Conservation (phyloP, 73 alveolate genomes). For the Loxodes magnus region DNA sequence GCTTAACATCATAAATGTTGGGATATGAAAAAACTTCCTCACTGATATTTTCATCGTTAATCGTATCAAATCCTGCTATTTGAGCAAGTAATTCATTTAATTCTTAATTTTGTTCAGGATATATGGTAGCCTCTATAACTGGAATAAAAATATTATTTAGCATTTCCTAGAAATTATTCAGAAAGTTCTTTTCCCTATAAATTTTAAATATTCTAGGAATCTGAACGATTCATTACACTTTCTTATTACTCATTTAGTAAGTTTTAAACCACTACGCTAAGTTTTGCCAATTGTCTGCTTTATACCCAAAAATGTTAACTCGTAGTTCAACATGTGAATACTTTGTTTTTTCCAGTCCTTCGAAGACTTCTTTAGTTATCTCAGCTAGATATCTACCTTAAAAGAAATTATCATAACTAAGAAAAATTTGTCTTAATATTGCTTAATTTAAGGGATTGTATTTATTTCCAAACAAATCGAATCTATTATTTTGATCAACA, state of each 20-base stretch:
- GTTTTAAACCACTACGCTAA: constrained; percentile 42
- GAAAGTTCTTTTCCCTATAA: constrained; percentile 30
- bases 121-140: no score
- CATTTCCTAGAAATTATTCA: constrained; percentile 48
- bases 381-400: constrained; percentile 52
- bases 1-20: no score
- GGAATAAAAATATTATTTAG: constrained; percentile 19
- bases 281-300: constrained; percentile 42
- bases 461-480: no score
- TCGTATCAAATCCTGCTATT: constrained; percentile 57
- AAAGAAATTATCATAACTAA: constrained; percentile 45
- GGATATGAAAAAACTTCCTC: no score
- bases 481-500: no score
- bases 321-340: constrained; percentile 66
- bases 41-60: constrained; percentile 61
- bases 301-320: constrained; percentile 38
- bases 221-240: constrained; percentile 53
- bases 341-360: constrained; percentile 27
- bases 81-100: no score
- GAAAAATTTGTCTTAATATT: constrained; percentile 39
- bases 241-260: constrained; percentile 21
- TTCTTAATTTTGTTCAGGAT: no score
- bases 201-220: constrained; percentile 46
- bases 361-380: no score
- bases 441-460: no score